Conservation (phyloP, 495 filamentous ascomycete species). For the Hypoxylon trugodes region DNA sequence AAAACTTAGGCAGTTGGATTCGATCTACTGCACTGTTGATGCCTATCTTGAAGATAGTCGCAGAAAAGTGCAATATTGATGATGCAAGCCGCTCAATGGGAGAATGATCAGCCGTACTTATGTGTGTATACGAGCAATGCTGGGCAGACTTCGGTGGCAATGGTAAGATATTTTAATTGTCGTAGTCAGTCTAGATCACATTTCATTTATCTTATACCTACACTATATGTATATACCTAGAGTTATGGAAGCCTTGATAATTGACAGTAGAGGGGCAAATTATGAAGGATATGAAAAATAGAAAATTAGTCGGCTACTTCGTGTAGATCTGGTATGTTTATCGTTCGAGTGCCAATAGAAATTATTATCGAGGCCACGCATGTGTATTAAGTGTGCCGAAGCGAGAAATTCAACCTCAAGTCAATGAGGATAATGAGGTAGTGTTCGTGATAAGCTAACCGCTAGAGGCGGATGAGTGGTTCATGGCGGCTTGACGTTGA, state of each 20-base stretch:
- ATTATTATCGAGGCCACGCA: neutral
- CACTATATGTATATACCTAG: too few relatives aligned
- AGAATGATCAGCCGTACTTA: conserved; percentile 24
- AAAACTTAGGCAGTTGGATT: neutral
- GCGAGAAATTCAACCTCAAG: neutral
- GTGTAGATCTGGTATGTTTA: conserved; percentile 17
- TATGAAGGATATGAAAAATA: neutral
- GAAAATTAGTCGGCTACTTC: neutral
- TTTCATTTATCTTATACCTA: conserved; percentile 30
- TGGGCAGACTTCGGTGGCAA: conserved; percentile 15
- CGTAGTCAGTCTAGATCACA: conserved; percentile 13
- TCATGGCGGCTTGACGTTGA: neutral
- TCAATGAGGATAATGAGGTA: neutral
- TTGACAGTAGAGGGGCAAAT: neutral
- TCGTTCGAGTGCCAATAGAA: conserved; percentile 7
- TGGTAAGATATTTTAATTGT: conserved; percentile 25
- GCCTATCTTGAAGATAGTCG: neutral
- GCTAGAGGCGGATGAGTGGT: neutral
- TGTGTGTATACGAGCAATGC: neutral
- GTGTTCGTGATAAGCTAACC: neutral
- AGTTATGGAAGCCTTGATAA: too few relatives aligned
- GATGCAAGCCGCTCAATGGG: conserved; percentile 13
- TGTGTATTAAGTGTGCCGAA: neutral
- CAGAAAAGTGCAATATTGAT: conserved; percentile 4
- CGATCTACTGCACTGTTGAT: neutral